Conservation (phyloP, 495 filamentous ascomycete species). For the Hypoxylon perforatum region DNA sequence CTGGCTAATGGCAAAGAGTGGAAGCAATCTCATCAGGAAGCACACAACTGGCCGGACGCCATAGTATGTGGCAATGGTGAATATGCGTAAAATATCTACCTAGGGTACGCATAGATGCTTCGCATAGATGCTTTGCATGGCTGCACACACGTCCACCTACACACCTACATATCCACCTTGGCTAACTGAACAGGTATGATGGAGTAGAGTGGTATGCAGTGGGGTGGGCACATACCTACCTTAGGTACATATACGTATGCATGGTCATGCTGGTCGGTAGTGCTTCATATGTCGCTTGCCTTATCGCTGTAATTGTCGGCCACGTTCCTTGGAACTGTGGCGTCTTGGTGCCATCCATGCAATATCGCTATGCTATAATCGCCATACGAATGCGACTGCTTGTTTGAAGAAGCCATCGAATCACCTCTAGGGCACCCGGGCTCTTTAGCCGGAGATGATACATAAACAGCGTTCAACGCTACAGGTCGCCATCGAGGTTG, state of each 20-base stretch:
- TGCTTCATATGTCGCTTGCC: constrained; percentile 23
- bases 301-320: constrained; percentile 16
- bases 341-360: neutral
- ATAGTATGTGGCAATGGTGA: constrained; percentile 25
- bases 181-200: too few species aligned
- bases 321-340: constrained; percentile 2
- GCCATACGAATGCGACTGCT: neutral
- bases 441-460: constrained; percentile 17
- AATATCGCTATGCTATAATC: neutral
- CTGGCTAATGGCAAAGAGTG: constrained; percentile 8
- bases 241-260: constrained; percentile 10
- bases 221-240: constrained; percentile 15
- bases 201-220: constrained; percentile 13
- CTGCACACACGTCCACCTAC: neutral
- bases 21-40: constrained; percentile 6
- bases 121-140: constrained; percentile 15
- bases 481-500: constrained; percentile 1
- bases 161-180: too few species aligned
- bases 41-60: constrained; percentile 3
- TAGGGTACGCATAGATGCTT: constrained; percentile 13
- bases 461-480: neutral
- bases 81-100: constrained; percentile 18
- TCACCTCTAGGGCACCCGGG: neutral
- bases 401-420: constrained; percentile 9
- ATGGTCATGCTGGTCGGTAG: constrained; percentile 30